Conservation (phyloP, 441 rosid species). For the Pelargonium australe region DNA sequence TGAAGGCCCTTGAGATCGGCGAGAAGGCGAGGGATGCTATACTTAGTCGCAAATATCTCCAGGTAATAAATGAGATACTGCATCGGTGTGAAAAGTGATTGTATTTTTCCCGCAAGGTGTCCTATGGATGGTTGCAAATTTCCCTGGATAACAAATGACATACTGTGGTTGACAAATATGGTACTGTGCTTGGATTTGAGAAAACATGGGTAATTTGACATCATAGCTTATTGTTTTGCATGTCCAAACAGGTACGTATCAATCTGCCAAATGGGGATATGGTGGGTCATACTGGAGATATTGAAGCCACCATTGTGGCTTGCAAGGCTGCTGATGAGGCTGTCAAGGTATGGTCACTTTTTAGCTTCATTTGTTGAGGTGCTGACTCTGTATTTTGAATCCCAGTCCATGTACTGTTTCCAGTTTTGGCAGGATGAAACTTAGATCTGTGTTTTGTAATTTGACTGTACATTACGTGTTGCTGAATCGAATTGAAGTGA, state of each 20-base stretch:
- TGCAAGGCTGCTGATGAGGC: conserved; percentile 91
- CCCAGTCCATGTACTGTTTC: too few species aligned
- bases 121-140: neutral
- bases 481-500: too few species aligned
- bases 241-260: conserved; percentile 35
- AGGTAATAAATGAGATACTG: conserved; percentile 35
- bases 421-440: neutral
- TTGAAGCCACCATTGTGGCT: conserved; percentile 74
- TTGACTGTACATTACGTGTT: neutral
- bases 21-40: conserved; percentile 89
- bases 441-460: neutral
- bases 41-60: conserved; percentile 73
- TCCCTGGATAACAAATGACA: neutral
- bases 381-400: too few species aligned
- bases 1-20: conserved; percentile 87
- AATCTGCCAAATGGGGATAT: conserved; percentile 90
- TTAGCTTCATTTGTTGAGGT: too few species aligned
- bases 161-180: too few species aligned
- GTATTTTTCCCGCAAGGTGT: neutral
- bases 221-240: neutral
- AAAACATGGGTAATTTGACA: too few species aligned
- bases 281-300: conserved; percentile 98
- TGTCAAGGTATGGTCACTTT: conserved; percentile 51
- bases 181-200: too few species aligned
- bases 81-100: neutral